These are phyloP conservation scores for Aureobasidium sp. DNA, from an alignment of 2,329 filamentous ascomycete genomes.

Conservation along the genomic window DNA sequence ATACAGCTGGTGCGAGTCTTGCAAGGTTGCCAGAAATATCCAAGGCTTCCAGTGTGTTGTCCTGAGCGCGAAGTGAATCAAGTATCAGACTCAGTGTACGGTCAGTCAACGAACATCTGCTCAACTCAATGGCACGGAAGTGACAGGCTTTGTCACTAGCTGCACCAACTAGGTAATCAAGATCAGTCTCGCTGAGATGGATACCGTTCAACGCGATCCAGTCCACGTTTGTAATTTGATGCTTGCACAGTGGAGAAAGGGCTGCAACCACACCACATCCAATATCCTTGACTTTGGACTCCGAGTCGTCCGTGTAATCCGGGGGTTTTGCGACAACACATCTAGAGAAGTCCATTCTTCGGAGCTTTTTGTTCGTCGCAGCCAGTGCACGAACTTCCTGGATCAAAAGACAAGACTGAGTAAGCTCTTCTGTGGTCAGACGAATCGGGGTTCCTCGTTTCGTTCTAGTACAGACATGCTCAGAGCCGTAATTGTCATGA, in stretches of 20 bases:
- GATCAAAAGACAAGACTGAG: constrained; percentile 50
- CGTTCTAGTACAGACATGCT: constrained; percentile 53
- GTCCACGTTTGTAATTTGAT: constrained; percentile 59
- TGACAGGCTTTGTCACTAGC: constrained; percentile 56
- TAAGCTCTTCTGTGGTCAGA: constrained; percentile 45
- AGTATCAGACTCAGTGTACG: constrained; percentile 53
- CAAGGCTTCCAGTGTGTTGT: constrained; percentile 57
- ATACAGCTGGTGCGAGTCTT: constrained; percentile 53
- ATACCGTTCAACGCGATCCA: constrained; percentile 64
- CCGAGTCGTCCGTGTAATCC: constrained; percentile 36
- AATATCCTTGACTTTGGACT: constrained; percentile 42
- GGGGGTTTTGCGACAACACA: constrained; percentile 48
- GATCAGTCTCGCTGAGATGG: constrained; percentile 59
- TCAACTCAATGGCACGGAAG: constrained; percentile 58
- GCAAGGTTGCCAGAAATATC: constrained; percentile 60
- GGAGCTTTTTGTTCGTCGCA: constrained; percentile 54
- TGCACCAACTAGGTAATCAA: constrained; percentile 60
- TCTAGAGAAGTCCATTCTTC: constrained; percentile 57
- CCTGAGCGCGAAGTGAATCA: constrained; percentile 55
- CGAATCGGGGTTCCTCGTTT: constrained; percentile 47
- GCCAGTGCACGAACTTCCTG: constrained; percentile 61
- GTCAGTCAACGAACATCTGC: constrained; percentile 52
- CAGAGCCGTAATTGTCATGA: constrained; percentile 50
- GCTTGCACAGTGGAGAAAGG: constrained; percentile 57
- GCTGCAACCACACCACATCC: constrained; percentile 64